These are phyloP conservation scores for Ustilago crameri DNA, from an alignment of 1,284 basidiomycete genomes.

Conservation along the genomic window DNA sequence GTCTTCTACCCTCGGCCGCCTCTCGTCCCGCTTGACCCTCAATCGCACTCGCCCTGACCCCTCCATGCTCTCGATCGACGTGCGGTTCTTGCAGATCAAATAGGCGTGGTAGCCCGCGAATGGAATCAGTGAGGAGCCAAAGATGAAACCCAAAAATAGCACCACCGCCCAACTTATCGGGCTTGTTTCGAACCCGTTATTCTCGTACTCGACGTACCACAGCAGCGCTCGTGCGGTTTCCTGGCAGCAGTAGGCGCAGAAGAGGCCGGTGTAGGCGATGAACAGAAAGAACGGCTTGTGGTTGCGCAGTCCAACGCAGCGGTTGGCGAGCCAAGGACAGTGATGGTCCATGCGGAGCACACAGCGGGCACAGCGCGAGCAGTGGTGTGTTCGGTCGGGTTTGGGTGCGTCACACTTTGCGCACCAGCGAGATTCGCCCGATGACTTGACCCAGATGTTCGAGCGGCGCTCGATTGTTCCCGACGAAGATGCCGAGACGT, in stretches of 20 bases:
- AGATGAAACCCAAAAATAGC: conserved; percentile 61
- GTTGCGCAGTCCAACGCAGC: conserved; percentile 67
- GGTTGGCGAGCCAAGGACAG: conserved; percentile 71
- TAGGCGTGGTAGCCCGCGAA: conserved; percentile 65
- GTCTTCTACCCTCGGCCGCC: conserved; percentile 36
- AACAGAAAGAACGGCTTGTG: conserved; percentile 69
- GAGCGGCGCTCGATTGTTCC: conserved; percentile 19
- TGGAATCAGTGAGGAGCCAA: conserved; percentile 55
- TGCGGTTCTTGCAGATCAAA: conserved; percentile 65
- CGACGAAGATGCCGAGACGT: conserved; percentile 1
- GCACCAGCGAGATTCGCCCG: conserved; percentile 60
- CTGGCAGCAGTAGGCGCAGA: conserved; percentile 55
- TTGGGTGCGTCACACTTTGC: conserved; percentile 60
- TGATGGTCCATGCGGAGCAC: conserved; percentile 71
- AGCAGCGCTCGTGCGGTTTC: conserved; percentile 56
- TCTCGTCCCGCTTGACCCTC: conserved; percentile 15
- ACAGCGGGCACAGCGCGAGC: conserved; percentile 58
- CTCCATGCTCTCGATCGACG: conserved; percentile 69
- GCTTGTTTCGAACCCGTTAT: conserved; percentile 60
- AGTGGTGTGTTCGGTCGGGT: conserved; percentile 65
- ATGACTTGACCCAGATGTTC: conserved; percentile 57
- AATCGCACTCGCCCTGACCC: conserved; percentile 54
- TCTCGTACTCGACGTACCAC: conserved; percentile 37
- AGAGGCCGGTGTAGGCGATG: conserved; percentile 61
- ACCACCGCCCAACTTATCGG: conserved; percentile 68